Percentiles rank a stretch among this genome's conserved stretches.
phyloP scores from a whole-genome alignment of 2,329 filamentous ascomycete genomes.

The Colletotrichum costaricense region DNA sequence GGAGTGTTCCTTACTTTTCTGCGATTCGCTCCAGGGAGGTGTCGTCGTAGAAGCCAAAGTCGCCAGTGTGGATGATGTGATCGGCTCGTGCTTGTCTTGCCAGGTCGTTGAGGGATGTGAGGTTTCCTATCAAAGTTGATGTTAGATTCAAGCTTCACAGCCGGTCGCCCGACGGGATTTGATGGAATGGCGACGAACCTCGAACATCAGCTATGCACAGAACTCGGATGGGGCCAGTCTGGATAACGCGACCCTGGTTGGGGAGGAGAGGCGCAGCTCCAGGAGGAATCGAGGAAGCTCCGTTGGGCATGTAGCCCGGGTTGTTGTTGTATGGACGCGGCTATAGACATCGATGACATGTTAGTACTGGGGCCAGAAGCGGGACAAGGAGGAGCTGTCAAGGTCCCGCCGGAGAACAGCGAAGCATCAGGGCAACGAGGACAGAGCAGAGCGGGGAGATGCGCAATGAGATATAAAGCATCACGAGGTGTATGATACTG shows the following conservation, averaged over 20 bases:
- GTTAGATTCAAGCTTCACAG: slow-evolving; percentile 12
- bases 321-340: slow-evolving; percentile 61
- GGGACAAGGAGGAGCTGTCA: slow-evolving; percentile 27
- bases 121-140: slow-evolving; percentile 75
- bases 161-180: slow-evolving; percentile 4
- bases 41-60: slow-evolving; percentile 99
- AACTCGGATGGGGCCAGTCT: slow-evolving; percentile 73
- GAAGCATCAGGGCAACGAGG: slow-evolving; percentile 6
- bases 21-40: slow-evolving; percentile 96
- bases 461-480: not conserved
- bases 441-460: not conserved
- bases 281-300: slow-evolving; percentile 64
- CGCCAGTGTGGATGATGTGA: slow-evolving; percentile 98
- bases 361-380: slow-evolving; percentile 24
- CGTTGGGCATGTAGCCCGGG: slow-evolving; percentile 72
- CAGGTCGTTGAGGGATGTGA: slow-evolving; percentile 95
- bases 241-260: slow-evolving; percentile 75
- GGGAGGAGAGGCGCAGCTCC: slow-evolving; percentile 74
- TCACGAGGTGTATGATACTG: not conserved
- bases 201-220: slow-evolving; percentile 79
- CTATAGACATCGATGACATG: slow-evolving; percentile 40
- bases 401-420: not conserved
- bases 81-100: slow-evolving; percentile 94
- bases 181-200: slow-evolving; percentile 58
- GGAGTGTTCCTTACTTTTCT: slow-evolving; percentile 79